These are phyloP conservation scores for Plasmodium knowlesi DNA, from an alignment of 169 alveolate genomes.

Conservation along the genomic window DNA sequence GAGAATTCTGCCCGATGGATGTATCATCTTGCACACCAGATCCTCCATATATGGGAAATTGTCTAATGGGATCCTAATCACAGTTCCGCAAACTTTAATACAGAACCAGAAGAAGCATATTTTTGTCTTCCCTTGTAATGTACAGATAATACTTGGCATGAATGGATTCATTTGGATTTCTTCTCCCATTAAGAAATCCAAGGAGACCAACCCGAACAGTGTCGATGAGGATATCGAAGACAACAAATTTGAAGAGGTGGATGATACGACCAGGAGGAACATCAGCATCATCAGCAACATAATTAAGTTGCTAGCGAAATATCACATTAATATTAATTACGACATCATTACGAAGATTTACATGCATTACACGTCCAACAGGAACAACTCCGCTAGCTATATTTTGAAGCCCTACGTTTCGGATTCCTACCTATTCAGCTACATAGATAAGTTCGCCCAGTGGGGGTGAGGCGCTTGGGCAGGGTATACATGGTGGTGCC, in stretches of 20 bases:
- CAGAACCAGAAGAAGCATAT: conserved; percentile 92
- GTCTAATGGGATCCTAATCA: conserved; percentile 89
- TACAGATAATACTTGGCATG: conserved; percentile 90
- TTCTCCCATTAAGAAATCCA: conserved; percentile 63
- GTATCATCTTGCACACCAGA: conserved; percentile 91
- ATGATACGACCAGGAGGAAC: conserved; percentile 59
- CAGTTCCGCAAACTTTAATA: conserved; percentile 89
- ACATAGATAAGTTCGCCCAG: conserved; percentile 34
- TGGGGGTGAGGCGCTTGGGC: background rate
- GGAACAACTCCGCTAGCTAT: conserved; percentile 34
- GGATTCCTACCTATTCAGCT: conserved; percentile 67
- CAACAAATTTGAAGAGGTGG: conserved; percentile 61
- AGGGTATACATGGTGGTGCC: too few relatives aligned
- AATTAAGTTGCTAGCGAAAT: conserved; percentile 72
- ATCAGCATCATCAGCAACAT: conserved; percentile 77
- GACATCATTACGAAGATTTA: conserved; percentile 75
- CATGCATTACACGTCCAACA: conserved; percentile 54
- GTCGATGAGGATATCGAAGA: conserved; percentile 74
- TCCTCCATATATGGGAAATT: conserved; percentile 92
- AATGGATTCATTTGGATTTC: conserved; percentile 91
- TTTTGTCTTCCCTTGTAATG: conserved; percentile 86
- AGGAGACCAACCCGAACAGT: conserved; percentile 64
- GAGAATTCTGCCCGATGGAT: conserved; percentile 87
- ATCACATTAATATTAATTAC: conserved; percentile 72
- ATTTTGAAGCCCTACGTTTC: conserved; percentile 73